Conservation (phyloP, 2,329 filamentous ascomycete genomes). For the Aspergillus nomiae region DNA sequence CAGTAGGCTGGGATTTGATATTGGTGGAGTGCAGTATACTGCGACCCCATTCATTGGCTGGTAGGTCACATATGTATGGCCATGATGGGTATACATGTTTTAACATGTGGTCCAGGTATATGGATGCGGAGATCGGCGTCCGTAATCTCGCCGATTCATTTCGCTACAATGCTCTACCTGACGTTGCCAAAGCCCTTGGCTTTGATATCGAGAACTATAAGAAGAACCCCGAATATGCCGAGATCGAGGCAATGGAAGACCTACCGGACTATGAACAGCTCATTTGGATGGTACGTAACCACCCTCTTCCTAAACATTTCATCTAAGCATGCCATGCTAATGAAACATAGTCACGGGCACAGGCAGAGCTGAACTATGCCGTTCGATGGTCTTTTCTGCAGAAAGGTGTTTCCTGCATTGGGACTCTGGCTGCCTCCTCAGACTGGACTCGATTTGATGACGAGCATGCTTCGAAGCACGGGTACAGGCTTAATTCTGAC, state of each 20-base stretch:
- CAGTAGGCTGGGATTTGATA: slow-evolving; percentile 5
- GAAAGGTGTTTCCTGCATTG: slow-evolving; percentile 5
- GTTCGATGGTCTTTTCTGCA: slow-evolving; percentile 9
- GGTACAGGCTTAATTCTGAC: slow-evolving; percentile 6
- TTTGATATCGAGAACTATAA: slow-evolving; percentile 2
- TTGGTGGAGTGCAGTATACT: slow-evolving; percentile 5
- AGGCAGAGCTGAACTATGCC: slow-evolving; percentile 5
- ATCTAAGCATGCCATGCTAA: background rate
- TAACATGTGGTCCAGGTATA: slow-evolving; percentile 3
- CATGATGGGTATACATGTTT: background rate
- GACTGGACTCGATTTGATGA: slow-evolving; percentile 6
- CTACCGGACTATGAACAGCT: slow-evolving; percentile 8
- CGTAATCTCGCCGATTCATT: slow-evolving; percentile 4
- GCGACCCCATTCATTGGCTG: slow-evolving; percentile 5
- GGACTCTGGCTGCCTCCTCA: slow-evolving; percentile 3
- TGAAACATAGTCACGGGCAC: background rate
- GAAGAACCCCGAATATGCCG: background rate
- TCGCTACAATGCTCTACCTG: slow-evolving; percentile 3
- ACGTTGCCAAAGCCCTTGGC: background rate
- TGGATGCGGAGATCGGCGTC: slow-evolving; percentile 9
- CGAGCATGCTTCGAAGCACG: slow-evolving; percentile 6
- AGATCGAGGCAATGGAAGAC: slow-evolving; percentile 1
- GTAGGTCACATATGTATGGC: background rate
- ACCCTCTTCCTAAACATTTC: background rate
- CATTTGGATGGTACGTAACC: background rate